phyloP scores from a whole-genome alignment of 257 asterid genomes.

The Perilla frutescens region DNA sequence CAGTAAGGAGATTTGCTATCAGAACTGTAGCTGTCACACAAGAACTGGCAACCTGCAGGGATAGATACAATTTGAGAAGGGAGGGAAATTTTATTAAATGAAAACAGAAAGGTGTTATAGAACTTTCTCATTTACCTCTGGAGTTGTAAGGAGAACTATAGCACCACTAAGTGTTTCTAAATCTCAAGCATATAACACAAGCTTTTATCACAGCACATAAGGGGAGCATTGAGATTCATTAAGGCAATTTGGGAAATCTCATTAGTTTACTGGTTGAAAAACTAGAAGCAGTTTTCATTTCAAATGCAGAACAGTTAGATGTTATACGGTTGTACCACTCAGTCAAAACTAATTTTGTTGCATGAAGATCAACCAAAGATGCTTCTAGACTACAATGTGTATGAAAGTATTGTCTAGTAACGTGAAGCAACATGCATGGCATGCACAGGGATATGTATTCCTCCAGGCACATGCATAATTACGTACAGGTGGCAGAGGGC shows the following conservation, averaged over 20 bases:
- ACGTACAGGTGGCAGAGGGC: neutral
- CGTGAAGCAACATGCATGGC: slow-evolving; percentile 14
- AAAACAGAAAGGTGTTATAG: slow-evolving; percentile 10
- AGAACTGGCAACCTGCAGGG: slow-evolving; percentile 73
- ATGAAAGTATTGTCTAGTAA: neutral
- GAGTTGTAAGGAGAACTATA: neutral
- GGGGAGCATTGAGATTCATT: neutral
- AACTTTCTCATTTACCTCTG: neutral
- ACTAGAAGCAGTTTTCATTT: slow-evolving; percentile 4
- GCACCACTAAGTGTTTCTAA: neutral
- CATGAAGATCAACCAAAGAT: slow-evolving; percentile 3
- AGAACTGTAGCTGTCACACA: slow-evolving; percentile 82
- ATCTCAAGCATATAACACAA: neutral
- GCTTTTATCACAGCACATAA: neutral
- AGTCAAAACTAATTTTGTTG: neutral
- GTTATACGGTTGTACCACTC: neutral
- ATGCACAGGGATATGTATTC: neutral
- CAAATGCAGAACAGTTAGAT: neutral
- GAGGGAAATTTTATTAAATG: neutral
- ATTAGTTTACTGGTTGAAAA: neutral
- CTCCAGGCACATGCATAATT: slow-evolving; percentile 14
- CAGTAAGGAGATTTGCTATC: slow-evolving; percentile 77
- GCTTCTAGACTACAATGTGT: neutral
- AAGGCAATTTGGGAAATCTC: slow-evolving; percentile 1
- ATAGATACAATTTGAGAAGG: slow-evolving; percentile 21